phyloP scores from a whole-genome alignment of 257 asterid species.

The Rehmannia glutinosa region DNA sequence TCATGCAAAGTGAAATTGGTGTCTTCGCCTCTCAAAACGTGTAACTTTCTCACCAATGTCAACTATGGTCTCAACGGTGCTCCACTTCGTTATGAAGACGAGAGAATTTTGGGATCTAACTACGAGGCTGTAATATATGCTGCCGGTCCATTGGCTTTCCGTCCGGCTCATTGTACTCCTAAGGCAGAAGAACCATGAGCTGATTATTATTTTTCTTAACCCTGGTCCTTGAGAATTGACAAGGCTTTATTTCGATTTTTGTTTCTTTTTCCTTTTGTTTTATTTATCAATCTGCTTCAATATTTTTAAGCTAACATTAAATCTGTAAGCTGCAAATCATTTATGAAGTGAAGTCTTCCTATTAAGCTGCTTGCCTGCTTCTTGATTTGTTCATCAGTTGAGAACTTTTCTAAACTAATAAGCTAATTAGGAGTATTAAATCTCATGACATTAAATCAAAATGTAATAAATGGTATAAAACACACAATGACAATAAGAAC shows the following conservation, averaged over 20 bases:
- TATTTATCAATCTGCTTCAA: neutral
- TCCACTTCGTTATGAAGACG: slow-evolving; percentile 56
- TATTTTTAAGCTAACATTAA: neutral
- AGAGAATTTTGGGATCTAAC: slow-evolving; percentile 37
- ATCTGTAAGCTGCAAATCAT: slow-evolving; percentile 25
- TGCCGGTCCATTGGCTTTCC: slow-evolving; percentile 78
- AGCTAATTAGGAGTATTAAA: neutral
- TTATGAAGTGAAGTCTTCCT: neutral
- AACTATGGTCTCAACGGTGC: slow-evolving; percentile 79
- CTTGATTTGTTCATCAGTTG: slow-evolving; percentile 6
- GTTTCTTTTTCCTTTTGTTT: neutral
- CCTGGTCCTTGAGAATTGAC: slow-evolving; percentile 1
- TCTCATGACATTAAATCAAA: neutral
- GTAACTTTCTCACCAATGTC: slow-evolving; percentile 60
- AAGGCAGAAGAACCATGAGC: slow-evolving; percentile 26
- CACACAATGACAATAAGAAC: neutral
- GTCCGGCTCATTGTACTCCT: slow-evolving; percentile 60
- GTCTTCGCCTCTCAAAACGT: slow-evolving; percentile 53
- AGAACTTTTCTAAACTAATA: neutral
- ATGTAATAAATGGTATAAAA: neutral
- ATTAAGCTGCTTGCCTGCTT: slow-evolving; percentile 3
- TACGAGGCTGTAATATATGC: slow-evolving; percentile 73
- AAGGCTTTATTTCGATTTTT: slow-evolving; percentile 1
- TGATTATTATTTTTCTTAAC: neutral
- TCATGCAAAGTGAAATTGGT: slow-evolving; percentile 73